phyloP scores from a whole-genome alignment of 306 rosid species.

The Gastrolobium villosum region DNA sequence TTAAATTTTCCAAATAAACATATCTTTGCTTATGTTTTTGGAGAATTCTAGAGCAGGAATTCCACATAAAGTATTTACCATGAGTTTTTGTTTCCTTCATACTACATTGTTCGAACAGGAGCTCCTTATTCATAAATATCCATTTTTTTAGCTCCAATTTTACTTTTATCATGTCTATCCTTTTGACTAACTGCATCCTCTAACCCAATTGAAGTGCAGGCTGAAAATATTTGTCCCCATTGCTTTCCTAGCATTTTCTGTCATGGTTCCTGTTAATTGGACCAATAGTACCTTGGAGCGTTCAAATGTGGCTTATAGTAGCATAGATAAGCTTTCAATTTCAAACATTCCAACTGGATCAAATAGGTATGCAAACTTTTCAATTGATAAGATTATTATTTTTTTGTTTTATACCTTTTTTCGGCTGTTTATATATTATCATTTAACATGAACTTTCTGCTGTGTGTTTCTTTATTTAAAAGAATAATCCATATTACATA shows the following conservation, averaged over 20 bases:
- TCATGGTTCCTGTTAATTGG: conserved; percentile 97
- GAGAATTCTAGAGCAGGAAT: neutral
- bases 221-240: conserved; percentile 91
- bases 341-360: conserved; percentile 92
- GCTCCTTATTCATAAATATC: neutral
- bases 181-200: conserved; percentile 40
- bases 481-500: neutral
- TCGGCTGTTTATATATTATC: conserved; percentile 1
- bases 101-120: neutral
- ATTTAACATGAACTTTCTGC: conserved; percentile 24
- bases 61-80: neutral
- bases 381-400: neutral
- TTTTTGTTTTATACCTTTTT: neutral
- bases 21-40: neutral
- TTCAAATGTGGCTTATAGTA: conserved; percentile 70
- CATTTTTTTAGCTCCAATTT: neutral
- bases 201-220: conserved; percentile 66
- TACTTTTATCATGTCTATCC: conserved; percentile 5
- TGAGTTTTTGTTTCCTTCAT: neutral
- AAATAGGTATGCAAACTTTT: conserved; percentile 61
- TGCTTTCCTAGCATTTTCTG: conserved; percentile 75
- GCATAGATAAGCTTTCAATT: conserved; percentile 92
- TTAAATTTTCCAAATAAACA: neutral
- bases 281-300: conserved; percentile 79
- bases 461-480: conserved; percentile 8